Evolutionary conservation across 768 basidiomycete genomes (phyloP).

Genomic region (Serendipita sp.): DNA sequence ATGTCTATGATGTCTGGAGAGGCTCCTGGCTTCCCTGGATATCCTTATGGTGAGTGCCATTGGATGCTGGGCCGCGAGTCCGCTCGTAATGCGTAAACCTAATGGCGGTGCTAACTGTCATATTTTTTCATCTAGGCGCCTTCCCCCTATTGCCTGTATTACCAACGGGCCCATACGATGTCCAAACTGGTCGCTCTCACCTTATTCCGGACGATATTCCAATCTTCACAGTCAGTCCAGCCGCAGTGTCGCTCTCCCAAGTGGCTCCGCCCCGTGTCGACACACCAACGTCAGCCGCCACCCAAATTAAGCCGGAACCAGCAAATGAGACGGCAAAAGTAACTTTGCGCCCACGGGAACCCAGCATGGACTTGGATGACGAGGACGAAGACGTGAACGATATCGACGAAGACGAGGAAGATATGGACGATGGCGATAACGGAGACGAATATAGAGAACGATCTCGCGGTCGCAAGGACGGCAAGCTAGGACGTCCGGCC

Average conservation of each 20-base stretch:
- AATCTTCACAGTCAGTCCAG: neutral
- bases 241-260: neutral
- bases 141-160: neutral
- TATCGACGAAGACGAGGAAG: neutral
- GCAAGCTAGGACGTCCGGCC: neutral
- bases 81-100: conserved; percentile 1
- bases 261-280: neutral
- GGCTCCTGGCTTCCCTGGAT: neutral
- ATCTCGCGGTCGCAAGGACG: neutral
- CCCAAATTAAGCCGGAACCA: neutral
- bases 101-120: neutral
- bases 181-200: neutral
- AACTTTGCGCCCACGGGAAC: neutral
- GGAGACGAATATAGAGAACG: conserved; percentile 1
- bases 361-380: conserved; percentile 2
- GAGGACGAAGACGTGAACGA: neutral
- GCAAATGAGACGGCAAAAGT: neutral
- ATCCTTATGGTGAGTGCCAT: neutral
- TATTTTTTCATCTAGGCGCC: neutral
- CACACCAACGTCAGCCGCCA: neutral
- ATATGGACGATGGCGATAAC: conserved; percentile 1
- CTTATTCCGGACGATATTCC: neutral
- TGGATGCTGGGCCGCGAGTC: neutral
- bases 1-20: neutral
- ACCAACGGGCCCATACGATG: neutral